phyloP scores from a whole-genome alignment of 257 asterid genomes.

The Nicotiana knightiana region DNA sequence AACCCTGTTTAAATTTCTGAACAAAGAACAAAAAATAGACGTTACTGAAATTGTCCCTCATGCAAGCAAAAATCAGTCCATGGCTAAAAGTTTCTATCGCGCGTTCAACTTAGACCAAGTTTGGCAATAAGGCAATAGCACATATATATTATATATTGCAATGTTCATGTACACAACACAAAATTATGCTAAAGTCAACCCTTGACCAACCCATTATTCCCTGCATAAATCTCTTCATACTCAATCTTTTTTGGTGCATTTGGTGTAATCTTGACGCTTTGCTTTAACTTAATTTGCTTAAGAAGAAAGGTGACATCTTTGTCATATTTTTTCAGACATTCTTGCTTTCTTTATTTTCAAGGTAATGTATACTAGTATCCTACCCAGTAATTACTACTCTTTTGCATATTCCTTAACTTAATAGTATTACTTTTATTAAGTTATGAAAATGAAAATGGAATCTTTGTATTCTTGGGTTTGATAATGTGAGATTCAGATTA shows the following conservation, averaged over 20 bases:
- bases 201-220: constrained; percentile 14
- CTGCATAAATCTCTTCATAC: constrained; percentile 29
- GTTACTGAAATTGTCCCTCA: constrained; percentile 14
- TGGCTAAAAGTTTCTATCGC: neutral
- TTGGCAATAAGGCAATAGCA: constrained; percentile 50
- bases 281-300: constrained; percentile 43
- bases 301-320: constrained; percentile 44
- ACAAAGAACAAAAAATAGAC: neutral
- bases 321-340: neutral
- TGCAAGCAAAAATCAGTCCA: constrained; percentile 17
- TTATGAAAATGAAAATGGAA: neutral
- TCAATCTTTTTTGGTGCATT: constrained; percentile 14
- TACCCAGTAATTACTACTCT: neutral
- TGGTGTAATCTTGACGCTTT: constrained; percentile 9
- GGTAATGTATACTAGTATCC: neutral
- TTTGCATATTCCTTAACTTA: neutral
- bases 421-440: neutral
- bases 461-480: neutral
- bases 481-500: neutral
- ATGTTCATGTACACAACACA: constrained; percentile 14
- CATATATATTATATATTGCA: constrained; percentile 21
- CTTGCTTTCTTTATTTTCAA: neutral
- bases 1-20: neutral
- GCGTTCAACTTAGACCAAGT: constrained; percentile 23
- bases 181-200: constrained; percentile 43